These are phyloP conservation scores for Umbelopsis ramanniana DNA, from an alignment of 192 early-diverging fungal species.

Conservation along the genomic window DNA sequence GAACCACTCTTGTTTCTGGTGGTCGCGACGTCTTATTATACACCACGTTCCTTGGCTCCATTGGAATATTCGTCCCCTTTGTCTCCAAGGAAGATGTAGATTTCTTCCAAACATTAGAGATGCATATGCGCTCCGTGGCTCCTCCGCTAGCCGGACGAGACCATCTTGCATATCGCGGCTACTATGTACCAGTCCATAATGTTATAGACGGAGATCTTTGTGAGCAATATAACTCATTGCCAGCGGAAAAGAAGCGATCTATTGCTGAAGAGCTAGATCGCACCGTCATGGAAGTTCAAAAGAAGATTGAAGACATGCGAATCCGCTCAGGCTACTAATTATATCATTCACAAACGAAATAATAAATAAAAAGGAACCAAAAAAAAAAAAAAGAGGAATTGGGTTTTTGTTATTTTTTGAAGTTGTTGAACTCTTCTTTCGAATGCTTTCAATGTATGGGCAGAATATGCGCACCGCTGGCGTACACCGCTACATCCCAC, in stretches of 20 bases:
- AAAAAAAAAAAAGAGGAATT: too few relatives aligned
- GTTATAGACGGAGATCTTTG: slow-evolving; percentile 93
- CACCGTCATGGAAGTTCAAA: slow-evolving; percentile 80
- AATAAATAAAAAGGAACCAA: not conserved
- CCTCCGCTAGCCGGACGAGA: slow-evolving; percentile 85
- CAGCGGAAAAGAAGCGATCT: slow-evolving; percentile 69
- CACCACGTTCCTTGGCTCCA: slow-evolving; percentile 81
- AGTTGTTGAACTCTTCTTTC: too few relatives aligned
- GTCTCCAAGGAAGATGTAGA: slow-evolving; percentile 88
- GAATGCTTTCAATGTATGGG: too few relatives aligned
- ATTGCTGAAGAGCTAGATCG: slow-evolving; percentile 92
- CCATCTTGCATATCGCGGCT: slow-evolving; percentile 84
- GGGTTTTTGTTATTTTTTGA: too few relatives aligned
- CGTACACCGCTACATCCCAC: too few relatives aligned
- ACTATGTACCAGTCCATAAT: slow-evolving; percentile 75
- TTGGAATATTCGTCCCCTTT: slow-evolving; percentile 89
- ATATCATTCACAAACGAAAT: not conserved
- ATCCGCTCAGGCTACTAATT: slow-evolving; percentile 49
- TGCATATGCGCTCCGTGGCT: slow-evolving; percentile 78
- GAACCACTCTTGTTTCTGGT: slow-evolving; percentile 80
- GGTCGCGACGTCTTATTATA: slow-evolving; percentile 90
- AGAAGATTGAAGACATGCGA: slow-evolving; percentile 95
- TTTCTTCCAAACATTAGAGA: slow-evolving; percentile 91
- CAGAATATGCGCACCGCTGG: too few relatives aligned
- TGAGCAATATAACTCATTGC: slow-evolving; percentile 79